Base-by-base conservation (phyloP, 345 rosid genomes). In the Eucalyptus erythrocorys region DNA sequence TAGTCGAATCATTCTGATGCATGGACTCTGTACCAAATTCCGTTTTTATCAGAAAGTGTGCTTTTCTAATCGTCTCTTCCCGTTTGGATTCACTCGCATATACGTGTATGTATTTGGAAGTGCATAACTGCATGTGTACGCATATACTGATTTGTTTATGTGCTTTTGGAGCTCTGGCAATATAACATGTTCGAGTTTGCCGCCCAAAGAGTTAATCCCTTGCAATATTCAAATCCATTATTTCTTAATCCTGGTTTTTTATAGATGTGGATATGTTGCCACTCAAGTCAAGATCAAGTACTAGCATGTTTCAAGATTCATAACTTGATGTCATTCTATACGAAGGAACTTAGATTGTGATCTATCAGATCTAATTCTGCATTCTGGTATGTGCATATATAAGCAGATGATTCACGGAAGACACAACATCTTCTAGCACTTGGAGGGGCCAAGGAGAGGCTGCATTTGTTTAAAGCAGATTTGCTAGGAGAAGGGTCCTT, bases 391-490 rank as follows among this genome's bases (percentile, higher is more conserved):
- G 48, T 27, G 68, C 32, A 59, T 27, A 59, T 27, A 64, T 14
- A n/a, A 64, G 76, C 76, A 93, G 95, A 90, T 87, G 93, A 93
- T 90, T 86, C 88, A 2, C 89, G 50, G 55, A 90, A 90, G 82
- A 90, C 88, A 2, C 64, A 90, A 49, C 92, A 93, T 87, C 89
- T 92, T 32, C 87, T 48, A 49, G 87, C 88, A 14, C 91, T 93
- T 86, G 88, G 86, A 64, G 94, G 94, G 64, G 94, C 92, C 21
- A 88, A 90, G 34, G 91, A 91, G 66, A 91, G 92, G 47, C 92
- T 93, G 6, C 89, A 88, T 45, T 88, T 91, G 45, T 90, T 90
- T 88, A 90, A 89, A 88, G 92, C 92, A 17, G 89, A 89, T 50
- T 87, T 92, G 76, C 64, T 90, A 37, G 91, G 92, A 15, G 90